These are phyloP conservation scores for Avicennia marina DNA, from an alignment of 257 asterid species.

Conservation along the genomic window DNA sequence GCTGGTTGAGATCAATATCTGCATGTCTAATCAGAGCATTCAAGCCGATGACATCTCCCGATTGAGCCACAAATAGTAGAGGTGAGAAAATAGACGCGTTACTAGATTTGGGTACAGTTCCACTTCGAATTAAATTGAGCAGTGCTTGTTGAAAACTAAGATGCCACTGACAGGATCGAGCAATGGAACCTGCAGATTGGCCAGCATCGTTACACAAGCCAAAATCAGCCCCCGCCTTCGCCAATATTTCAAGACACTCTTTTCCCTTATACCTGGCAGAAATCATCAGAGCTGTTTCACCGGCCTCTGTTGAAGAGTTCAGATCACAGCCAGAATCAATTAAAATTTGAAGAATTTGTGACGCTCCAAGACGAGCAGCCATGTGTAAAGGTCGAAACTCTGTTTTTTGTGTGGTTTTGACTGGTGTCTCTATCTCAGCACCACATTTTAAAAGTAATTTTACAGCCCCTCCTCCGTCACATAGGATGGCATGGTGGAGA, in stretches of 20 bases:
- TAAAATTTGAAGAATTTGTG: constrained; percentile 45
- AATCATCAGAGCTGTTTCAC: constrained; percentile 66
- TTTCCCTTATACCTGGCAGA: constrained; percentile 43
- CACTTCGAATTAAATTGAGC: constrained; percentile 43
- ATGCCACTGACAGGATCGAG: constrained; percentile 41
- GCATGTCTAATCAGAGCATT: constrained; percentile 39
- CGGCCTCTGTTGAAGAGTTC: constrained; percentile 42
- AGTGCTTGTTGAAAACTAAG: constrained; percentile 49
- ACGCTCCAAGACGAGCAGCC: constrained; percentile 64
- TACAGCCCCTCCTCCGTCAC: constrained; percentile 50
- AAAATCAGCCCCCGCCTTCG: constrained; percentile 67
- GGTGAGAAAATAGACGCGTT: constrained; percentile 47
- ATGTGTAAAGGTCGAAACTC: constrained; percentile 58
- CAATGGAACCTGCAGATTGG: constrained; percentile 48
- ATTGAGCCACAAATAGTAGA: constrained; percentile 52
- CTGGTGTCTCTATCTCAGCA: constrained; percentile 43
- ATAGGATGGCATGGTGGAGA: constrained; percentile 77
- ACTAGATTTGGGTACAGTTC: constrained; percentile 45
- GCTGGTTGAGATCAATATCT: constrained; percentile 45
- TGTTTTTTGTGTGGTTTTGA: constrained; percentile 39
- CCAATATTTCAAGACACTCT: constrained; percentile 52
- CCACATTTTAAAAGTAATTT: constrained; percentile 46
- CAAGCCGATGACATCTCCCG: constrained; percentile 56
- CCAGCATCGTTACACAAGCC: constrained; percentile 49
- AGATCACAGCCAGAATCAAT: constrained; percentile 56